Percentiles rank a stretch among this genome's conserved stretches.
Evolutionary conservation across 169 alveolate genomes (phyloP).

Genomic region (Cyclospora cayetanensis): DNA sequence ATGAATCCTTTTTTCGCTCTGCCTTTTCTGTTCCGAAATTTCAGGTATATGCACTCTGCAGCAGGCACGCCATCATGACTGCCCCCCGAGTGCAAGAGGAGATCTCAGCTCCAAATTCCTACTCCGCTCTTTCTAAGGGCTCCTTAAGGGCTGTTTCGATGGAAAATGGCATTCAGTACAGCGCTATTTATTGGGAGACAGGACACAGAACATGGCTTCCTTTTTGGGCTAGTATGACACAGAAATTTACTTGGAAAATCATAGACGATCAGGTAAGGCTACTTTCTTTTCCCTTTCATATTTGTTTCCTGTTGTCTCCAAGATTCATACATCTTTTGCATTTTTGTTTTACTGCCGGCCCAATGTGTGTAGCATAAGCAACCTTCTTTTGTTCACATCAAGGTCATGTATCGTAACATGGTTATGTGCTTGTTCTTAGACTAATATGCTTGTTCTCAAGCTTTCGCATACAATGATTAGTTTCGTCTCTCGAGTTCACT

Average conservation of each 20-base stretch:
- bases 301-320: slow-evolving; percentile 87
- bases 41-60: too few species aligned
- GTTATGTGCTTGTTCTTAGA: too few species aligned
- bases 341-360: slow-evolving; percentile 74
- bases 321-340: slow-evolving; percentile 82
- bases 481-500: too few species aligned
- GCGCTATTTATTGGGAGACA: slow-evolving; percentile 90
- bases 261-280: slow-evolving; percentile 85
- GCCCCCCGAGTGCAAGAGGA: too few species aligned
- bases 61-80: too few species aligned
- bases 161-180: slow-evolving; percentile 80
- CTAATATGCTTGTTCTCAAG: background rate
- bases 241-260: slow-evolving; percentile 85
- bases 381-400: background rate
- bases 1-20: too few species aligned
- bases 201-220: slow-evolving; percentile 90
- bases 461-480: background rate
- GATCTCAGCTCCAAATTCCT: too few species aligned
- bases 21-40: too few species aligned
- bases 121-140: background rate
- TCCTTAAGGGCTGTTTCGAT: slow-evolving; percentile 56
- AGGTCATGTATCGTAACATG: background rate
- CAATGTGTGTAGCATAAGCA: background rate
- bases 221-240: slow-evolving; percentile 82
- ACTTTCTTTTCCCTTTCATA: too few species aligned